Base-by-base conservation (phyloP, 768 basidiomycete species). In the Ramaria sp. region DNA sequence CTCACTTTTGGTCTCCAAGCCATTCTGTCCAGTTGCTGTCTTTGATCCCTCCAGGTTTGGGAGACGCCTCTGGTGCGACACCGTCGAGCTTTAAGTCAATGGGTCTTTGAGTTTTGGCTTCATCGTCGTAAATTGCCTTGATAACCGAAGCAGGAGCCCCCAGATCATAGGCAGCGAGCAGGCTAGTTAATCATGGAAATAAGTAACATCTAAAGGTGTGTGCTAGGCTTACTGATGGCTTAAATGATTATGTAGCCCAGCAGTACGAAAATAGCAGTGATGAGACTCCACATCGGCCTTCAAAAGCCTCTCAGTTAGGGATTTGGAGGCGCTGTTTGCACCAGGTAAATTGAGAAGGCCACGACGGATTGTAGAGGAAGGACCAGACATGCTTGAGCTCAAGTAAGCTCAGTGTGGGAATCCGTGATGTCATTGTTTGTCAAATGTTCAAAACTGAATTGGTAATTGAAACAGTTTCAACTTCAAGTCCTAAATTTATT, bases 81-180 rank as follows among this genome's bases (percentile, higher is more conserved):
- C 71, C 69, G 9, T 65, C 63, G 20, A 69, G 67, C 50, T 69
- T 68, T 1, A 67, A 56, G 30, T 69, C 58, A 15, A 76, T 71
- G 0, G 75, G 73, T 4, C 72, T 62, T 57, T 75, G 73, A 1
- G 57, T 59, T 34, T 62, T 60, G 1, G 64, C 63, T 48, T 77
- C 73, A 6, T 64, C 61, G 13, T 75, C 72, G 53, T 77, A 78
- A 24, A 79, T 77, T 52, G 74, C 73, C 56, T 74, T 69, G 38
- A 82, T 54, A 25, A 76, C 64, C 7, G 65, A 64, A 0, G 74
- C 58, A 15, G 76, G 56, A 3, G 78, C 78, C 3, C 78, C 79
- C 2, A 81, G 60, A 64, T 81, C 78, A 56, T 80, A 81, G 2
- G 77, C 75, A 0, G 78, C 77, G 2, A 81, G 64, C 9, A 81